Base-by-base conservation (phyloP, 768 basidiomycete genomes). In the Boletus insuetus region DNA sequence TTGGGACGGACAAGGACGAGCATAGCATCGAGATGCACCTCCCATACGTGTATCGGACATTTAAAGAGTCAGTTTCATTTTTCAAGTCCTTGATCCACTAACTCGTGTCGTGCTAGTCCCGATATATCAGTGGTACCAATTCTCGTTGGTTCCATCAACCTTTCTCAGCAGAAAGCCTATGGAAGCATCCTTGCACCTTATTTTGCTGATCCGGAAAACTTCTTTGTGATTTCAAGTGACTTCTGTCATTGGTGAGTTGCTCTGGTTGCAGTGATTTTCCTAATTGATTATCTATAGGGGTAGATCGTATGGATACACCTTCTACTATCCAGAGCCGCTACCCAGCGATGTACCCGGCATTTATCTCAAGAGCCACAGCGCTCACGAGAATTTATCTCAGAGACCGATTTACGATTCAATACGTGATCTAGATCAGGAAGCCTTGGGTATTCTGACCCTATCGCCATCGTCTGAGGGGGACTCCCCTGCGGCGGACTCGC, bases 21-120 rank as follows among this genome's bases (percentile, higher is more conserved):
- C 97, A 99, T 69, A 95, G 92, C 66, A 84, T 99, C 51, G 97
- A 99, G 75, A 95, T 99, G 92, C 95, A 98, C 64, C 80, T 98
- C 17, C 94, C 96, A 6, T 95, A 92, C 69, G 75, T 97, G 40
- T 82, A 89, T 47, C 92, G 92, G 69, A 74, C 87, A 12, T 97
- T 96, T 56, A 79, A 90, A 70, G 84, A 84, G 92, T 93, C 65
- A 59, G 76, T 66, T 29, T 34, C 6, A 34, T 19, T 7, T 34
- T 35, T 26, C n/a, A 32, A 22, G 13, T 19, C 26, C 14, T 42
- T 34, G 35, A 64, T 38, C 31, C 19, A 14, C 51, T 64, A 19
- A 58, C 29, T 3, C 44, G 22, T 44, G 22, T 38, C 29, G 2
- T 43, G 31, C 10, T 54, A 93, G 90, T 42, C 71, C 78, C 58